Evolutionary conservation across 2,329 filamentous ascomycete genomes (phyloP).

Genomic region (Emergomyces orientalis): DNA sequence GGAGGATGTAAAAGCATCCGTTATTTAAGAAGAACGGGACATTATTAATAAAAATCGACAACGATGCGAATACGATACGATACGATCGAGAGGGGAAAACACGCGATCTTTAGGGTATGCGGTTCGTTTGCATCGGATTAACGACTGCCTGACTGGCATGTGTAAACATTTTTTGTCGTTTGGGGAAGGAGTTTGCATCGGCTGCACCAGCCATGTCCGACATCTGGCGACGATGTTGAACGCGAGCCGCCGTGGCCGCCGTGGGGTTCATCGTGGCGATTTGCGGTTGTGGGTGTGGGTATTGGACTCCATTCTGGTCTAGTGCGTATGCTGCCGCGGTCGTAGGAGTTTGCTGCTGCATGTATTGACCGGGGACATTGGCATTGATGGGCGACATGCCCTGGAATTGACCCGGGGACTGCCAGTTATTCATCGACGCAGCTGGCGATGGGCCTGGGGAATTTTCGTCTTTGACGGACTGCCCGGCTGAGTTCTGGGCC

Average conservation of each 20-base stretch:
- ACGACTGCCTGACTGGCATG: slow-evolving; percentile 31
- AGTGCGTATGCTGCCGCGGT: slow-evolving; percentile 10
- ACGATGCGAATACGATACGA: no score
- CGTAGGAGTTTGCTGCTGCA: slow-evolving; percentile 19
- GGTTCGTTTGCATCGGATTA: slow-evolving; percentile 42
- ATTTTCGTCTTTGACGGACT: slow-evolving; percentile 54
- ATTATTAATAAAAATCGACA: background rate
- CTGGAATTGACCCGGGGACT: slow-evolving; percentile 51
- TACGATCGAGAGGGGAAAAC: background rate
- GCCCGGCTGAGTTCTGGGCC: slow-evolving; percentile 43
- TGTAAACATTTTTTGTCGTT: slow-evolving; percentile 51
- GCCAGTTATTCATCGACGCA: slow-evolving; percentile 51
- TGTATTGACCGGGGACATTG: slow-evolving; percentile 37
- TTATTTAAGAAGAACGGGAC: background rate
- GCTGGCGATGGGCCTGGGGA: slow-evolving; percentile 54
- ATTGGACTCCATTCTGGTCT: slow-evolving; percentile 17
- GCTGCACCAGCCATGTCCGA: slow-evolving; percentile 51
- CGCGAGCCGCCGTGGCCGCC: slow-evolving; percentile 11
- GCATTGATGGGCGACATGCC: slow-evolving; percentile 49
- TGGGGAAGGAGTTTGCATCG: slow-evolving; percentile 44
- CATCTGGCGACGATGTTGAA: slow-evolving; percentile 47
- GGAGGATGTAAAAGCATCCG: background rate
- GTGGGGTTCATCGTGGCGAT: slow-evolving; percentile 20
- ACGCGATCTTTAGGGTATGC: slow-evolving; percentile 16
- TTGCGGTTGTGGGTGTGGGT: slow-evolving; percentile 12